Base-by-base conservation (phyloP, 2,329 filamentous ascomycete species). In the Myotisia sp. region DNA sequence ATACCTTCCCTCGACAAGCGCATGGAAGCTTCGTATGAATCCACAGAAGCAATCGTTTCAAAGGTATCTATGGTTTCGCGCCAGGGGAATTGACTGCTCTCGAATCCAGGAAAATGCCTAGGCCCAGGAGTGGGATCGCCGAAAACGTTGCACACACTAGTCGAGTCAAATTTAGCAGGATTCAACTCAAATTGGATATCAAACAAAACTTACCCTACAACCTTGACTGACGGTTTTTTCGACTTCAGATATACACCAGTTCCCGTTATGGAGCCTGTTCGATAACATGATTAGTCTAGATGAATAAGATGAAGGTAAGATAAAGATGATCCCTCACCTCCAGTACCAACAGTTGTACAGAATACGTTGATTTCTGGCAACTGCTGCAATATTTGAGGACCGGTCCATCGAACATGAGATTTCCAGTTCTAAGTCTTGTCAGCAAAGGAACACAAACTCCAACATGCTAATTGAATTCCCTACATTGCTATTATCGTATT, bases 121-220 rank as follows among this genome's bases (percentile, higher is more conserved):
- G 71, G 72, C 0, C 72, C 72, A 0, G 71, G 71, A 3, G 72
- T 68, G 9, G 66, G 62, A 42, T 76, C 70, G 0, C 70, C 71
- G 0, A 64, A 48, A 2, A 65, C 66, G 1, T 67, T 75, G 42
- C 68, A 74, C 0, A 75, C 69, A 6, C 70, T n/a, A 64, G 17
- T 8, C 45, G 26, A 18, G 46, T 40, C 16, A 2, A 3, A n/a
- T 8, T 22, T 27, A 3, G 44, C 6, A 45, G 42, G 34, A 18
- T 55, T 51, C 55, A 31, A 5, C 14, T 12, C 30, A 23, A 10
- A 31, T 28, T 6, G 6, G 5, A 3, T 20, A 27, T 22, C 14
- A 14, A 34, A 42, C 6, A 18, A 36, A n/a, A n/a, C n/a, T n/a
- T n/a, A n/a, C n/a, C n/a, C n/a, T n/a, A 51, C 34, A 6, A 43